phyloP scores from a whole-genome alignment of 352 stramenopile species.

The Halophytophthora batemanensis region DNA sequence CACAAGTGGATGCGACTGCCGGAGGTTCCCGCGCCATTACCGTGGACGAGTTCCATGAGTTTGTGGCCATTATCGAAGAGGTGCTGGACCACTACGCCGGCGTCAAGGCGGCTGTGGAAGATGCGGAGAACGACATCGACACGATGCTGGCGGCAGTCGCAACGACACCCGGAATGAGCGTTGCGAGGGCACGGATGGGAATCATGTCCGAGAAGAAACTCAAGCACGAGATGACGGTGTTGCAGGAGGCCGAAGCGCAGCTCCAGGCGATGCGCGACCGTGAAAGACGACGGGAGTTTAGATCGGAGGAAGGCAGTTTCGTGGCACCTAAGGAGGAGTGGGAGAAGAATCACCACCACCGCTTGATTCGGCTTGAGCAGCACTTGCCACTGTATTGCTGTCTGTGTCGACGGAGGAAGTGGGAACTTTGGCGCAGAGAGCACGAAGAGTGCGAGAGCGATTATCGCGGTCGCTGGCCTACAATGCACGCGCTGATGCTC shows the following conservation, averaged over 20 bases:
- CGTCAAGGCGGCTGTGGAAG: slow-evolving; percentile 43
- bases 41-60: slow-evolving; percentile 43
- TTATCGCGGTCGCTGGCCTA: slow-evolving; percentile 35
- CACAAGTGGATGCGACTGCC: slow-evolving; percentile 13
- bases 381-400: slow-evolving; percentile 49
- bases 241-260: slow-evolving; percentile 40
- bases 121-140: slow-evolving; percentile 62
- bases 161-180: slow-evolving; percentile 19
- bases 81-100: slow-evolving; percentile 40
- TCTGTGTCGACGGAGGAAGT: slow-evolving; percentile 57
- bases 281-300: slow-evolving; percentile 18
- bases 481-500: slow-evolving; percentile 24
- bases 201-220: slow-evolving; percentile 60
- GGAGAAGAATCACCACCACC: slow-evolving; percentile 71
- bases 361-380: slow-evolving; percentile 37
- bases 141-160: slow-evolving; percentile 22
- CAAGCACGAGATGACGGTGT: slow-evolving; percentile 39
- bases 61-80: slow-evolving; percentile 58
- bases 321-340: slow-evolving; percentile 50
- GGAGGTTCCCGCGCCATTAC: slow-evolving; percentile 16
- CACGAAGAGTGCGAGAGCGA: slow-evolving; percentile 49
- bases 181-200: slow-evolving; percentile 35
- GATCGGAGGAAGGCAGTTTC: slow-evolving; percentile 12
- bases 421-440: slow-evolving; percentile 45
- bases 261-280: slow-evolving; percentile 22